These are phyloP conservation scores for Hypocrella siamensis DNA, from an alignment of 2,329 filamentous ascomycete species.

Conservation along the genomic window DNA sequence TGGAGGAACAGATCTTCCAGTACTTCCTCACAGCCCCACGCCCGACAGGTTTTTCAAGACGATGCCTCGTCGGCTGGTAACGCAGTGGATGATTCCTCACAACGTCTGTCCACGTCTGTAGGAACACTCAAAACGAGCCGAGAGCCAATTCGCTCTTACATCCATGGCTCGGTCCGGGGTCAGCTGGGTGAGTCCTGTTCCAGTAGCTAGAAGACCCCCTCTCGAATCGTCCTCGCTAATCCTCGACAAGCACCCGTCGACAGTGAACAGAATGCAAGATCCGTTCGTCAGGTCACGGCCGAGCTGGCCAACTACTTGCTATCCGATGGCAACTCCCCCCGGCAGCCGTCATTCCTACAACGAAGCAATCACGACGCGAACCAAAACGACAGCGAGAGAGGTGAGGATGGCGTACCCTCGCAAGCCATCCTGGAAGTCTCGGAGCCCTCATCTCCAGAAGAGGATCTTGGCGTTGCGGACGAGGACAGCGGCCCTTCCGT, in stretches of 20 bases:
- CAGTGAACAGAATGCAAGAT: slow-evolving; percentile 58
- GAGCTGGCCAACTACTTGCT: slow-evolving; percentile 74
- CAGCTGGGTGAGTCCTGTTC: slow-evolving; percentile 28
- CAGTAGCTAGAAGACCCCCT: slow-evolving; percentile 5
- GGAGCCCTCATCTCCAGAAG: slow-evolving; percentile 22
- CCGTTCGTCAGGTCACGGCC: slow-evolving; percentile 73
- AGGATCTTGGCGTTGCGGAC: slow-evolving; percentile 5
- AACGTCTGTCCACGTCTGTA: slow-evolving; percentile 23
- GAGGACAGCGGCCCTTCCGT: slow-evolving; percentile 21
- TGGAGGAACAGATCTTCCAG: slow-evolving; percentile 29
- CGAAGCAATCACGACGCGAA: slow-evolving; percentile 13
- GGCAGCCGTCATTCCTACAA: slow-evolving; percentile 30
- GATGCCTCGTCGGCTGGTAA: slow-evolving; percentile 12
- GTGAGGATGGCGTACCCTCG: slow-evolving; percentile 15
- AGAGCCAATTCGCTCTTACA: slow-evolving; percentile 57
- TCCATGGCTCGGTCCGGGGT: slow-evolving; percentile 48
- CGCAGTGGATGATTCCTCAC: slow-evolving; percentile 7
- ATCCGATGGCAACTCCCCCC: slow-evolving; percentile 38
- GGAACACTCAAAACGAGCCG: slow-evolving; percentile 26
- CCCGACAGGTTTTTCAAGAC: slow-evolving; percentile 10
- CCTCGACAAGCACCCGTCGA: slow-evolving; percentile 36
- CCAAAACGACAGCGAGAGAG: slow-evolving; percentile 7
- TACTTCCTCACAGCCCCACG: slow-evolving; percentile 17
- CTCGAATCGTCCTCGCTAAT: slow-evolving; percentile 1
- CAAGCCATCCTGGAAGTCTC: slow-evolving; percentile 46